Percentiles rank a stretch among this genome's conserved stretches.
Conservation (phyloP, 1,284 basidiomycete species). For the Volvariella volvacea region DNA sequence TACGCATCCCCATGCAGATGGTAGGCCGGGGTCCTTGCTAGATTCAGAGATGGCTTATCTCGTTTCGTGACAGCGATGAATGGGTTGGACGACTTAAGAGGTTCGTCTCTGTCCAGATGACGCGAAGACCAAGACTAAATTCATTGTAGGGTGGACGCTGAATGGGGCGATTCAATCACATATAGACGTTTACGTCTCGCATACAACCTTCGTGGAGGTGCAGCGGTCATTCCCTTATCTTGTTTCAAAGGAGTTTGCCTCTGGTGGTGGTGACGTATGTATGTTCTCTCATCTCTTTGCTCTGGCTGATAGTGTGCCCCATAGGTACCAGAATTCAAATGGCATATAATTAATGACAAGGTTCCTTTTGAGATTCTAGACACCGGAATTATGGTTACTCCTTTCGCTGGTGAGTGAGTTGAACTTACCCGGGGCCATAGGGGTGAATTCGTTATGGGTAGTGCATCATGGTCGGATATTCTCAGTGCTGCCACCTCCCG, state of each 20-base stretch:
- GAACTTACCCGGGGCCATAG: neutral
- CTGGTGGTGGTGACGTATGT: constrained; percentile 72
- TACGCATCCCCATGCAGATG: constrained; percentile 77
- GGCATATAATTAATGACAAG: constrained; percentile 68
- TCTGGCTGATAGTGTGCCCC: neutral
- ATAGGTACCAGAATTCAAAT: constrained; percentile 72
- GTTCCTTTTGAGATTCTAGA: constrained; percentile 58
- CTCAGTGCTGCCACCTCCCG: constrained; percentile 29
- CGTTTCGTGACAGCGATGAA: constrained; percentile 55
- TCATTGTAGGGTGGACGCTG: constrained; percentile 64
- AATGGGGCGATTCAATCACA: constrained; percentile 56
- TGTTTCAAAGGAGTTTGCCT: constrained; percentile 66
- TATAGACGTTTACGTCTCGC: constrained; percentile 69
- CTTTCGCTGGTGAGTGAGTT: constrained; percentile 49
- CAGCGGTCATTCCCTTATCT: constrained; percentile 72
- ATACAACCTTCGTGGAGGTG: constrained; percentile 58
- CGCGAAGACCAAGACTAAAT: constrained; percentile 3
- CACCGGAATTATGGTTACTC: constrained; percentile 57
- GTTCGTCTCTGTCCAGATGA: constrained; percentile 17
- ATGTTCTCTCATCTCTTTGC: no score
- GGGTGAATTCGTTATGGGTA: constrained; percentile 15
- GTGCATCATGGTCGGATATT: constrained; percentile 66
- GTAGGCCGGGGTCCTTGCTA: constrained; percentile 32
- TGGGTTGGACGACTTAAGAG: constrained; percentile 76
- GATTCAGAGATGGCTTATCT: neutral